A percentile compares a stretch with the other conserved stretches of the same genome.
phyloP scores from a whole-genome alignment of 2,329 filamentous ascomycete species.

The Cryphonectria carpinicola region DNA sequence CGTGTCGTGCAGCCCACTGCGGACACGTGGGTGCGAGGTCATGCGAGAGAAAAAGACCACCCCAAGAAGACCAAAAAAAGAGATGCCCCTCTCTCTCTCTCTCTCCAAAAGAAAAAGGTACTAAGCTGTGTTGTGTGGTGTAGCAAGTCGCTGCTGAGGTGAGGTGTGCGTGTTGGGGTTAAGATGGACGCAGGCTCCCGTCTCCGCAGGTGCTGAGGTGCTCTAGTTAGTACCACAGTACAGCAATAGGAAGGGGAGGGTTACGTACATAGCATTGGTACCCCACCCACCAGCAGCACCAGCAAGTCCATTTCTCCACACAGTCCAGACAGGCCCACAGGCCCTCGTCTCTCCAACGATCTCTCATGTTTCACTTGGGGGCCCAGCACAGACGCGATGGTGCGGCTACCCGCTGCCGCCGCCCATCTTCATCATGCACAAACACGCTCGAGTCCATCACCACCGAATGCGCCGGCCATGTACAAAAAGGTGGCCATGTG shows the following conservation, averaged over 20 bases:
- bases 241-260: not conserved
- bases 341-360: not conserved
- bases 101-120: not conserved
- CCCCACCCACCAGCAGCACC: not conserved
- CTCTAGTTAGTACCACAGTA: not conserved
- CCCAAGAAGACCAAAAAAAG: not conserved
- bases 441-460: not conserved
- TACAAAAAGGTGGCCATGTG: not conserved
- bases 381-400: not conserved
- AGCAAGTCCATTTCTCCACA: not conserved
- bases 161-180: not conserved
- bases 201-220: not conserved
- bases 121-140: not conserved
- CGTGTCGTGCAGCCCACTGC: slow-evolving; percentile 2
- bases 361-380: not conserved
- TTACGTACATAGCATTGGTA: not conserved
- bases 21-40: slow-evolving; percentile 6
- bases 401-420: not conserved
- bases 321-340: not conserved
- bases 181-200: not conserved
- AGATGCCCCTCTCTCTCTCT: too few relatives aligned
- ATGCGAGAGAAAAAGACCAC: not conserved
- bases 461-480: not conserved
- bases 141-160: not conserved
- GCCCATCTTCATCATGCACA: not conserved